phyloP scores from a whole-genome alignment of 352 stramenopile species.

The Bremia lactucae region DNA sequence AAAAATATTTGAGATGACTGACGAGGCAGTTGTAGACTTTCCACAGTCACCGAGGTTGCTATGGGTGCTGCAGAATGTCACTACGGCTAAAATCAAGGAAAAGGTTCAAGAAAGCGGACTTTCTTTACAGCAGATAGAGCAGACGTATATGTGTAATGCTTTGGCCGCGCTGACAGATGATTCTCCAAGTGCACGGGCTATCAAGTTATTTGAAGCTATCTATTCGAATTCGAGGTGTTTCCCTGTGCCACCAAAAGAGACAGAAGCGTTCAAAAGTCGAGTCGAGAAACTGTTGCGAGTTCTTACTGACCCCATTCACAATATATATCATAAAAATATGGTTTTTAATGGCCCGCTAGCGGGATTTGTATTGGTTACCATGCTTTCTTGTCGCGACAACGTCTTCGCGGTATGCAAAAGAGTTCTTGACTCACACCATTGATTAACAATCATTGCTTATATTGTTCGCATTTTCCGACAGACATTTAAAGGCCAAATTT shows the following conservation, averaged over 20 bases:
- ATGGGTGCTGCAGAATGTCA: constrained; percentile 63
- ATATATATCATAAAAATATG: constrained; percentile 57
- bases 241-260: constrained; percentile 28
- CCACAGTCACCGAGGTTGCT: constrained; percentile 62
- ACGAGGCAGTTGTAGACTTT: constrained; percentile 27
- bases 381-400: constrained; percentile 56
- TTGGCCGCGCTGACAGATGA: constrained; percentile 24
- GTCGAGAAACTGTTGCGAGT: constrained; percentile 49
- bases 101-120: constrained; percentile 39
- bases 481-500: constrained; percentile 55
- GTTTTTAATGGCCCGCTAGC: constrained; percentile 61
- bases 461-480: constrained; percentile 13
- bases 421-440: neutral
- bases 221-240: constrained; percentile 57
- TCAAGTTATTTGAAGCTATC: constrained; percentile 31
- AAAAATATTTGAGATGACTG: neutral
- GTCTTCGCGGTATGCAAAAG: constrained; percentile 39
- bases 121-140: constrained; percentile 43
- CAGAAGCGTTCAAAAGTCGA: constrained; percentile 40
- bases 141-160: constrained; percentile 45
- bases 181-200: constrained; percentile 13
- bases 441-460: no score
- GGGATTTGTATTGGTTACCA: constrained; percentile 61
- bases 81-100: constrained; percentile 52
- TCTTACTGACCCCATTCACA: constrained; percentile 50